Percentiles rank a stretch among this genome's conserved stretches.
phyloP scores from a whole-genome alignment of 208 protist genomes.

The Crithidia expoeki region DNA sequence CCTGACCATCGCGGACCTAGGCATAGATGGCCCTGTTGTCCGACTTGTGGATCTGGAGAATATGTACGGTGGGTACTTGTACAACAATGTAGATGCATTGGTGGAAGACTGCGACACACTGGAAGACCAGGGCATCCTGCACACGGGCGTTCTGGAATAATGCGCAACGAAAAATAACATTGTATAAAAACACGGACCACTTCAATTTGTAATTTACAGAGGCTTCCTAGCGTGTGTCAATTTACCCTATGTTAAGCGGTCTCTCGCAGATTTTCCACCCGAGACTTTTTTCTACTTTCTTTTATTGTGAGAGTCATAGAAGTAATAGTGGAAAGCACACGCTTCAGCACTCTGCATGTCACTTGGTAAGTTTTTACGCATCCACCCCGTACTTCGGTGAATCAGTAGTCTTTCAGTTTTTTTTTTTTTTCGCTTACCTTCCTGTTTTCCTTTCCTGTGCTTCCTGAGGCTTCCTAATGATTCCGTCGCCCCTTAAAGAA shows the following conservation, averaged over 20 bases:
- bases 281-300: too few species aligned
- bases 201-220: neutral
- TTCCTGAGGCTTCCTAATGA: neutral
- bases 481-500: too few species aligned
- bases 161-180: neutral
- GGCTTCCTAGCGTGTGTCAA: neutral
- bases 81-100: conserved; percentile 78
- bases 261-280: too few species aligned
- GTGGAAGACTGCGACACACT: conserved; percentile 68
- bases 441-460: neutral
- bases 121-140: conserved; percentile 53
- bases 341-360: too few species aligned
- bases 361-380: conserved; percentile 1
- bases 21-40: conserved; percentile 44
- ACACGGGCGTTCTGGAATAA: conserved; percentile 78
- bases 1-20: conserved; percentile 34
- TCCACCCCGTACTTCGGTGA: neutral
- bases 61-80: conserved; percentile 87
- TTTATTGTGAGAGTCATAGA: too few species aligned
- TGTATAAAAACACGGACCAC: neutral
- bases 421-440: neutral
- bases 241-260: too few species aligned
- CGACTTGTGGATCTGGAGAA: conserved; percentile 60
- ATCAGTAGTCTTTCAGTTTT: neutral
- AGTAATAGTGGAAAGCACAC: too few species aligned